These are phyloP conservation scores for Ophiostoma ips DNA, from an alignment of 2,329 filamentous ascomycete species.

Conservation along the genomic window DNA sequence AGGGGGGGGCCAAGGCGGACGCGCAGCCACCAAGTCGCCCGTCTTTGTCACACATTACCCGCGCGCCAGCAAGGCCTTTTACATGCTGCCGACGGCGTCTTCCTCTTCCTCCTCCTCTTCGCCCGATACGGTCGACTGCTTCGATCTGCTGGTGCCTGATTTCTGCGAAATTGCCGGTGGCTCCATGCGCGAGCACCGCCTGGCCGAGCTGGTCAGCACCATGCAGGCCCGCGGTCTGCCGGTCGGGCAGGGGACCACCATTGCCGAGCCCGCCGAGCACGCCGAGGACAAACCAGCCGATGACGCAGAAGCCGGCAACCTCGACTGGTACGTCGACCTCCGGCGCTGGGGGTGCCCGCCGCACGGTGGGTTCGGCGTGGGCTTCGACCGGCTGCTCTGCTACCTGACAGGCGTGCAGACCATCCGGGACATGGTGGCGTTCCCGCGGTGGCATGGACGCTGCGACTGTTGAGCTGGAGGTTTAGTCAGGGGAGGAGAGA, in stretches of 20 bases:
- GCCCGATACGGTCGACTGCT: constrained; percentile 72
- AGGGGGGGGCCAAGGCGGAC: too few relatives aligned
- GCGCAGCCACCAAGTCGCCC: constrained; percentile 31
- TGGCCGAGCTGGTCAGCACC: constrained; percentile 4
- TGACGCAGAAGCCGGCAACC: constrained; percentile 17
- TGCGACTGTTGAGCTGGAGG: constrained; percentile 38
- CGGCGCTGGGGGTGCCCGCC: constrained; percentile 83
- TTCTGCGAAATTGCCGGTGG: constrained; percentile 79
- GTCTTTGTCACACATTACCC: constrained; percentile 93
- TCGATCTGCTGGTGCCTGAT: constrained; percentile 77
- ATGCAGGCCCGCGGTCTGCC: constrained; percentile 9
- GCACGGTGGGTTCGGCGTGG: constrained; percentile 81
- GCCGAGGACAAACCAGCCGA: background rate
- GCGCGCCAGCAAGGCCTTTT: constrained; percentile 81
- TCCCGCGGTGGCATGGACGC: constrained; percentile 59
- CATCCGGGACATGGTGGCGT: constrained; percentile 73
- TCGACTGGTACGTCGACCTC: constrained; percentile 82
- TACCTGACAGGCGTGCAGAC: constrained; percentile 73
- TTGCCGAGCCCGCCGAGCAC: background rate
- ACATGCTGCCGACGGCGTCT: constrained; percentile 34
- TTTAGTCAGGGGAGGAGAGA: background rate
- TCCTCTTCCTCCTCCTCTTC: too few relatives aligned
- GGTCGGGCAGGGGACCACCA: background rate
- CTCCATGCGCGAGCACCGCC: constrained; percentile 69
- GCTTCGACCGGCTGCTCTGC: constrained; percentile 74